Evolutionary conservation across 495 filamentous ascomycete genomes (phyloP).

Genomic region (Daldinia loculata): DNA sequence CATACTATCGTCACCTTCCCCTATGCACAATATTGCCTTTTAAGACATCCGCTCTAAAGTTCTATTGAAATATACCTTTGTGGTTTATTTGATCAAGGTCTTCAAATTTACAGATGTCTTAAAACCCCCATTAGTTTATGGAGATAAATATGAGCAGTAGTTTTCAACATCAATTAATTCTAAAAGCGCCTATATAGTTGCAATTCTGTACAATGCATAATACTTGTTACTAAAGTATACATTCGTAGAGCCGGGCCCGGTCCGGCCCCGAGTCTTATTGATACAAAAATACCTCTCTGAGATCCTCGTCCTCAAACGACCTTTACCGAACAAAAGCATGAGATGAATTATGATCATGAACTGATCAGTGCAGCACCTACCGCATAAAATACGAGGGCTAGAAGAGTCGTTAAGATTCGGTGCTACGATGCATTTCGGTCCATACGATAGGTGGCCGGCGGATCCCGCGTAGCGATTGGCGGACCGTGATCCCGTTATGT

Average conservation of each 20-base stretch:
- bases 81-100: not conserved
- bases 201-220: not conserved
- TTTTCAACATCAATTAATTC: not conserved
- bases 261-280: not conserved
- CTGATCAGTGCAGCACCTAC: not conserved
- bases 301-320: not conserved
- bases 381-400: conserved; percentile 15
- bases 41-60: not conserved
- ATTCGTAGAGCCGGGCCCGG: not conserved
- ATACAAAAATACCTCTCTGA: not conserved
- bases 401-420: conserved; percentile 17
- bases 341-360: not conserved
- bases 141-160: not conserved
- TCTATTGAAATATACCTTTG: not conserved
- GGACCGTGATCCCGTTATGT: conserved; percentile 27
- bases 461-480: conserved; percentile 33
- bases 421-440: conserved; percentile 4
- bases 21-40: not conserved
- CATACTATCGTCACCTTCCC: not conserved
- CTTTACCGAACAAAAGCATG: not conserved
- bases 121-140: not conserved
- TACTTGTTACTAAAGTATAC: not conserved
- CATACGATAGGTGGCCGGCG: conserved; percentile 34
- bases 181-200: not conserved
- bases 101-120: not conserved